These are phyloP conservation scores for Lactarius tabidus DNA, from an alignment of 768 basidiomycete genomes.

Conservation along the genomic window DNA sequence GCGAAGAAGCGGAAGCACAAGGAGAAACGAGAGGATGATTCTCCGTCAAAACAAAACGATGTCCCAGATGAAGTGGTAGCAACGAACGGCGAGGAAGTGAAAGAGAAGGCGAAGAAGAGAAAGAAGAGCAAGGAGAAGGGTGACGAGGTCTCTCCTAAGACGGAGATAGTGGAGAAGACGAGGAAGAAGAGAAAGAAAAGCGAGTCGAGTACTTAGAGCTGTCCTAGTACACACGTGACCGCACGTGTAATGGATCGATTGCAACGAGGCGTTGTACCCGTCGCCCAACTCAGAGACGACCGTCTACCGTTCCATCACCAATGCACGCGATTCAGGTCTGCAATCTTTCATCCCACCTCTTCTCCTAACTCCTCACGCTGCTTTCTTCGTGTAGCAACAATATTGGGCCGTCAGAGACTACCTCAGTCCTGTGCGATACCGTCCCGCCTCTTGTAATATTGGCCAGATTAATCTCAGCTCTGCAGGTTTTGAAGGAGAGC, in stretches of 20 bases:
- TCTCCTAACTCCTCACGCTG: not conserved
- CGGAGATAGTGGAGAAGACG: conserved; percentile 4
- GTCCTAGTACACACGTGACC: conserved; percentile 4
- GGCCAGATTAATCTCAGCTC: conserved; percentile 32
- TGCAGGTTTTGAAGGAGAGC: conserved; percentile 90
- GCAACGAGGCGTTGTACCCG: not conserved
- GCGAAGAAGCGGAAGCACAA: conserved; percentile 25
- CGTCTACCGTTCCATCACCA: conserved; percentile 16
- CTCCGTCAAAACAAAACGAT: not conserved
- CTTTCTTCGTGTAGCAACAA: conserved; percentile 55
- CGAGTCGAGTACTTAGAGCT: not conserved
- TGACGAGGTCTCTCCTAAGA: not conserved
- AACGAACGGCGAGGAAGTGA: not conserved
- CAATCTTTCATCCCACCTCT: not conserved
- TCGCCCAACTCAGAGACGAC: conserved; percentile 16
- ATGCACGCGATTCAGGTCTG: conserved; percentile 51
- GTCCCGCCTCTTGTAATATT: conserved; percentile 27
- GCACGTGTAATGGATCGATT: conserved; percentile 28
- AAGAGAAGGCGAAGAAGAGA: not conserved
- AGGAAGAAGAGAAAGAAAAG: conserved; percentile 8
- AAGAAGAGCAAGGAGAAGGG: not conserved
- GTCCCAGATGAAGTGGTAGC: not conserved
- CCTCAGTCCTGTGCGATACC: conserved; percentile 71
- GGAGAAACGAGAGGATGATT: not conserved
- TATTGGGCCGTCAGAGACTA: conserved; percentile 94